These are phyloP conservation scores for Bruguiera parviflora DNA, from an alignment of 345 rosid species.

Conservation along the genomic window DNA sequence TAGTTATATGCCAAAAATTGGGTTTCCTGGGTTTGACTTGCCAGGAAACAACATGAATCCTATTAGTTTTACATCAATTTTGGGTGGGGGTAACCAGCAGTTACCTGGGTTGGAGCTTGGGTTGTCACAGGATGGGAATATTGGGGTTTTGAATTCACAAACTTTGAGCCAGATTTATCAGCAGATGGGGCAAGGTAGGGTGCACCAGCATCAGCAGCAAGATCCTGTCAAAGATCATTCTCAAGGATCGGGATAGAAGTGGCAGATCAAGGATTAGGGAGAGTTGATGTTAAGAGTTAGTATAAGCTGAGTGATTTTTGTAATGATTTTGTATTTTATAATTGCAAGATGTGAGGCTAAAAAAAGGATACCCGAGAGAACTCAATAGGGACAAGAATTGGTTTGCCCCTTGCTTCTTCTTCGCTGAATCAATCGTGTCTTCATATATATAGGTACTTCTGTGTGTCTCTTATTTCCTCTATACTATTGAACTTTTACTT, in stretches of 20 bases:
- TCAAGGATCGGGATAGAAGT: constrained; percentile 73
- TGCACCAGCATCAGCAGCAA: constrained; percentile 41
- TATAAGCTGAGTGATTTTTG: constrained; percentile 26
- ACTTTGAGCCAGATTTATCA: constrained; percentile 82
- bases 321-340: constrained; percentile 46
- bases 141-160: constrained; percentile 74
- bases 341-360: constrained; percentile 22
- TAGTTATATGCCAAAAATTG: constrained; percentile 54
- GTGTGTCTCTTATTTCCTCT: background rate
- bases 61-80: constrained; percentile 74
- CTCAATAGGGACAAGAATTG: constrained; percentile 41
- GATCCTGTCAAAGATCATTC: constrained; percentile 73
- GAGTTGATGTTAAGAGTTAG: constrained; percentile 23
- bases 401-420: constrained; percentile 33
- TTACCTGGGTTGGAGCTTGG: constrained; percentile 95
- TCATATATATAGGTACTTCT: constrained; percentile 41
- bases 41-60: constrained; percentile 51
- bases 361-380: constrained; percentile 35
- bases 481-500: background rate
- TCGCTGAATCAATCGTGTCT: constrained; percentile 32
- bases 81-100: constrained; percentile 54
- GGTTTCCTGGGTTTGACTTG: constrained; percentile 79
- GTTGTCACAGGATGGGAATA: constrained; percentile 85
- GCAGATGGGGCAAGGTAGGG: constrained; percentile 74
- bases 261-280: constrained; percentile 21